phyloP scores from a whole-genome alignment of 2,329 filamentous ascomycete species.

The Penicillium glabrum region DNA sequence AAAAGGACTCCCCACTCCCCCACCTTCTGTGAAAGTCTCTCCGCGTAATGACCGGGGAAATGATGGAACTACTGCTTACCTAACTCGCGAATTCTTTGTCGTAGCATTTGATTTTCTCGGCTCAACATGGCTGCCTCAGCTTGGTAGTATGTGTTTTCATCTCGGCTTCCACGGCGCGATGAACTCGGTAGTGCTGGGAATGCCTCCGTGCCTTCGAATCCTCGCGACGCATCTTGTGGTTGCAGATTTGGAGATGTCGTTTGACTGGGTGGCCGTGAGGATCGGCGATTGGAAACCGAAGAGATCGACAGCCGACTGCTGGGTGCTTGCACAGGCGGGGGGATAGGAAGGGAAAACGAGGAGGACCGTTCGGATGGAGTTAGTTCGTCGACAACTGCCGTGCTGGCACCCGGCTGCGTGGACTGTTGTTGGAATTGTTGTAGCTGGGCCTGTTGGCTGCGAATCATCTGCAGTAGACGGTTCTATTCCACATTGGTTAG shows the following conservation, averaged over 20 bases:
- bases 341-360: conserved; percentile 36
- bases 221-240: conserved; percentile 29
- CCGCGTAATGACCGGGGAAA: background rate
- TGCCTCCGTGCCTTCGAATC: conserved; percentile 26
- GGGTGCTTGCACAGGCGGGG: conserved; percentile 21
- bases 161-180: conserved; percentile 42
- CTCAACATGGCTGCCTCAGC: conserved; percentile 48
- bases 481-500: conserved; percentile 34
- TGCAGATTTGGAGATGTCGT: conserved; percentile 39
- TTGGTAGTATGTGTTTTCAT: conserved; percentile 50
- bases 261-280: conserved; percentile 37
- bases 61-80: conserved; percentile 27
- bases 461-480: conserved; percentile 51
- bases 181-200: conserved; percentile 25
- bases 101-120: conserved; percentile 51
- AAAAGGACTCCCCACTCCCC: background rate
- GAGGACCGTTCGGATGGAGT: conserved; percentile 45
- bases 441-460: conserved; percentile 48
- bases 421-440: conserved; percentile 39
- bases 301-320: conserved; percentile 36
- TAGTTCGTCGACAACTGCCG: conserved; percentile 43
- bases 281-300: conserved; percentile 35
- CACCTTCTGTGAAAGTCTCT: background rate
- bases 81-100: conserved; percentile 48
- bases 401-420: conserved; percentile 20